These are phyloP conservation scores for Haplosporangium sp. DNA, from an alignment of 371 early-diverging fungal species.

Conservation along the genomic window DNA sequence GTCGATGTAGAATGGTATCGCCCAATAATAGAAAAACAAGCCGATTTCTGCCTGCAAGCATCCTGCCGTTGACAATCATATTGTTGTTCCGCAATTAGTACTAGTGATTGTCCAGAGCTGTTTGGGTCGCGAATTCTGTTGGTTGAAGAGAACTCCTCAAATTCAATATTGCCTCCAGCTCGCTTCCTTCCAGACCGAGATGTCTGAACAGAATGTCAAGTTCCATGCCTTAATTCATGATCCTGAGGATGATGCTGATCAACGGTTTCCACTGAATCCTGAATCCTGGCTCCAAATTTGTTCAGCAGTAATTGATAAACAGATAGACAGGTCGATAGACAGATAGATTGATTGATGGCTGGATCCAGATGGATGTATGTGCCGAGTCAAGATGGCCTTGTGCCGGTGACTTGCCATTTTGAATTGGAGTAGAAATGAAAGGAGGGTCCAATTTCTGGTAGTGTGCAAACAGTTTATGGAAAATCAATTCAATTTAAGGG, in stretches of 20 bases:
- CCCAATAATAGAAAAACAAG: too few relatives aligned
- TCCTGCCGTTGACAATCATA: neutral
- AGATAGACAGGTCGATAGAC: neutral
- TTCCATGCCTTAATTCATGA: too few relatives aligned
- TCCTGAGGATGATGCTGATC: too few relatives aligned
- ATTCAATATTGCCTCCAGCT: too few relatives aligned
- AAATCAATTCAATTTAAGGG: conserved; percentile 5
- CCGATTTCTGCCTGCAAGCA: neutral
- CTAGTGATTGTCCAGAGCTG: too few relatives aligned
- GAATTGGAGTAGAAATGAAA: conserved; percentile 40
- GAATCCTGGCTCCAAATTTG: neutral
- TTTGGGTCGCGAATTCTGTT: too few relatives aligned
- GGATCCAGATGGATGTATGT: conserved; percentile 2
- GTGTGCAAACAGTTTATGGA: neutral
- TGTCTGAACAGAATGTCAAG: too few relatives aligned
- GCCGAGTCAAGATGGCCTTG: neutral
- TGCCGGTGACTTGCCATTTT: conserved; percentile 39
- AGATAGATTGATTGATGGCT: conserved; percentile 7
- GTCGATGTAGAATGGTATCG: neutral
- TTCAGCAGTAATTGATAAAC: neutral
- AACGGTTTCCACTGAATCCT: too few relatives aligned
- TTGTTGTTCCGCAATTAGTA: too few relatives aligned
- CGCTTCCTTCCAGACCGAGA: too few relatives aligned
- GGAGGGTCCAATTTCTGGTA: conserved; percentile 17
- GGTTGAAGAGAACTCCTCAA: too few relatives aligned